Conservation (phyloP, 257 asterid species). For the Fraxinus americana region DNA sequence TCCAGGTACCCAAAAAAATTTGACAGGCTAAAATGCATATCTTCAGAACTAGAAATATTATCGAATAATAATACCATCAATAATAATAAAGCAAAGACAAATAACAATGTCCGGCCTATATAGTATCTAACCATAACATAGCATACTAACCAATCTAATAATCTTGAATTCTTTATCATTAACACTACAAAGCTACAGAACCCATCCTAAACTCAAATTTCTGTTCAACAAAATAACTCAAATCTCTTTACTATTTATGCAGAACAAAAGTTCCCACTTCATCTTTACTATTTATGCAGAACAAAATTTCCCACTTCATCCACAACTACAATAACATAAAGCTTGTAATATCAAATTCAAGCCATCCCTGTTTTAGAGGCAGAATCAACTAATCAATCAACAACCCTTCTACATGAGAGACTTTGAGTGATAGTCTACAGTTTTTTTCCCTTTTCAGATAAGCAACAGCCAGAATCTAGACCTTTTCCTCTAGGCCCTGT, state of each 20-base stretch:
- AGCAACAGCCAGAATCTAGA: background rate
- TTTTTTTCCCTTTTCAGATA: background rate
- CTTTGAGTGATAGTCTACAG: background rate
- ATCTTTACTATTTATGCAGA: background rate
- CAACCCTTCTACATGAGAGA: background rate
- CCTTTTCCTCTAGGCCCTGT: too few species aligned
- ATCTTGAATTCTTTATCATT: background rate
- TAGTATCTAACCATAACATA: background rate
- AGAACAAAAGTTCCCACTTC: background rate
- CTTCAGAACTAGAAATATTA: background rate
- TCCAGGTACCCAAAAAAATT: background rate
- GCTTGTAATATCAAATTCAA: background rate
- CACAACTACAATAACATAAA: background rate
- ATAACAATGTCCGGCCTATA: too few species aligned
- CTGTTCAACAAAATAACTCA: background rate
- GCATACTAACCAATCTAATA: background rate
- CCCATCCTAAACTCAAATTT: background rate
- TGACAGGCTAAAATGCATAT: background rate
- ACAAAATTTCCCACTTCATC: background rate
- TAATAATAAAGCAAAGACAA: background rate
- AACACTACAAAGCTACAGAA: background rate
- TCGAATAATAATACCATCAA: background rate
- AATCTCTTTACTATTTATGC: background rate
- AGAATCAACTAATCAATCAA: background rate
- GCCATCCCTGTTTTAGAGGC: background rate